A percentile compares a stretch with the other conserved stretches of the same genome.
Evolutionary conservation across 495 filamentous ascomycete genomes (phyloP).

Genomic region (Podospora australis): DNA sequence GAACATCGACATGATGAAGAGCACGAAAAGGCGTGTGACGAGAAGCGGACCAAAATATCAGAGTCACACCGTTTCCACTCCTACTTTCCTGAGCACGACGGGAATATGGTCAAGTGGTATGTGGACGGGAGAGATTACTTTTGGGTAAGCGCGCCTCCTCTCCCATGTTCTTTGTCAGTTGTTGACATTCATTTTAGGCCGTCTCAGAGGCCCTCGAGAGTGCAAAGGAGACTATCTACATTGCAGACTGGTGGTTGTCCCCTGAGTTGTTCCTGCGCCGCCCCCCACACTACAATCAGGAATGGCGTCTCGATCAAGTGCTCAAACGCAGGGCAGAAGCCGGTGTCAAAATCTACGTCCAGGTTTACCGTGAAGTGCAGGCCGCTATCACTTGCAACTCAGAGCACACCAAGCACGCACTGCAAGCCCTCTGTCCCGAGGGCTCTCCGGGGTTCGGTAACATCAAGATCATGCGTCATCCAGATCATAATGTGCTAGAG

Average conservation of each 20-base stretch:
- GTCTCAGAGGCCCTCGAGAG: constrained; percentile 80
- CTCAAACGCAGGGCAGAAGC: constrained; percentile 84
- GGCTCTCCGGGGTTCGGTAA: constrained; percentile 77
- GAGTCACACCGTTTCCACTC: constrained; percentile 78
- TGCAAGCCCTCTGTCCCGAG: constrained; percentile 72
- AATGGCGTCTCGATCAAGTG: constrained; percentile 83
- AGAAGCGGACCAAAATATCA: constrained; percentile 63
- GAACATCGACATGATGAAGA: constrained; percentile 94
- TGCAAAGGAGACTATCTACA: constrained; percentile 90
- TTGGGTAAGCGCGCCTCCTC: constrained; percentile 52
- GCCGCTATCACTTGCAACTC: constrained; percentile 89
- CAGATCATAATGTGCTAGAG: constrained; percentile 90
- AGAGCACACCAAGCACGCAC: constrained; percentile 82
- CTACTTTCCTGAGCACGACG: constrained; percentile 77
- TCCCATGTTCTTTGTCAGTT: not conserved
- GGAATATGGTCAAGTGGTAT: constrained; percentile 94
- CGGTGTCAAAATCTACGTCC: constrained; percentile 89
- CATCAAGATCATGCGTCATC: constrained; percentile 84
- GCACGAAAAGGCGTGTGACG: constrained; percentile 79
- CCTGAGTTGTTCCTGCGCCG: constrained; percentile 87
- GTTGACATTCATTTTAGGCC: constrained; percentile 35
- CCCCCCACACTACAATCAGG: constrained; percentile 69
- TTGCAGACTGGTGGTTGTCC: constrained; percentile 95
- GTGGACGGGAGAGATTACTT: constrained; percentile 90
- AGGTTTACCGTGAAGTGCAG: constrained; percentile 86